Base-by-base conservation (phyloP, 306 rosid genomes). In the Betula pendula region DNA sequence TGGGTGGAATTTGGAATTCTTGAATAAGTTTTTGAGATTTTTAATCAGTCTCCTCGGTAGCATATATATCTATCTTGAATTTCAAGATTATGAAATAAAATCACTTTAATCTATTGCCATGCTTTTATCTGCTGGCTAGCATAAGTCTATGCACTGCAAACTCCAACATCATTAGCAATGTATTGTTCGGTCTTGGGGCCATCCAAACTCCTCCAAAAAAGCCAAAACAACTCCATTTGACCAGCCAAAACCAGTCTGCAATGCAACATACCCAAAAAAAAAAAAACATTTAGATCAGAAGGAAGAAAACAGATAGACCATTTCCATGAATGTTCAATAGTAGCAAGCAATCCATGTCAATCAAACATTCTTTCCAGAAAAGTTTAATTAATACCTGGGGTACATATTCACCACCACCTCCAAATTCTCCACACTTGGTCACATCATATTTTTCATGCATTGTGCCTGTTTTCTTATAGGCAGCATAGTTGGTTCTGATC, bases 191-290 rank as follows among this genome's bases (percentile, higher is more conserved):
- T 89, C 93, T 82, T 75, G 49, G 44, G 96, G 97, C 99, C 97
- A 95, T 77, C 97, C 97, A 83, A 95, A 92, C 87, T 95, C 97
- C 86, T 92, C 98, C 82, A 92, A 79, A 82, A 95, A 88, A 25
- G 97, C 95, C 83, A 95, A 86, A 45, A 90, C 95, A 68, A 95
- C 94, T 70, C 97, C 97, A 78, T 92, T 95, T 16, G 97, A 89
- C 97, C 97, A 95, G n/a, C 97, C 99, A 83, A 95, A 95, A 75
- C 97, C 96, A 82, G 93, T 95, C 99, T 95, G 87, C 85, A 83
- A 76, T 81, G 75, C 77, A 81, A 68, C 42, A 84, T 74, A 66
- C 38, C 43, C 49, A 77, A n/a, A 47, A 38, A 68, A 38, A 68
- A 66, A 77, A 10, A n/a, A 10, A 8, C 24, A 63, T 63, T 63